Percentiles rank a stretch among this genome's conserved stretches.
Evolutionary conservation across 176 grass and related monocot species (phyloP).

Genomic region (Secale cereale): DNA sequence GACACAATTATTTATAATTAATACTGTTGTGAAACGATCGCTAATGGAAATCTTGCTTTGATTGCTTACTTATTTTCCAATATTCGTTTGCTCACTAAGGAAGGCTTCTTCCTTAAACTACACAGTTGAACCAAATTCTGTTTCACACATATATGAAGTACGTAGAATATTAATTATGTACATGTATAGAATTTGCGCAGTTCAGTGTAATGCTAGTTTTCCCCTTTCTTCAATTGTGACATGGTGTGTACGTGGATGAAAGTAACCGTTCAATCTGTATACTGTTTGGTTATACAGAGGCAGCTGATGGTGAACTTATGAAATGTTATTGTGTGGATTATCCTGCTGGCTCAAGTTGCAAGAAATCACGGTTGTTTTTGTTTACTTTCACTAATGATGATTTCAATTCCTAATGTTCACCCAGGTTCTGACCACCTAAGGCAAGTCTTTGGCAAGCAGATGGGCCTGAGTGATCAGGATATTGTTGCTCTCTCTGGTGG

Average conservation of each 20-base stretch:
- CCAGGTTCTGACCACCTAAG: constrained; percentile 89
- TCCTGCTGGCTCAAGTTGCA: neutral
- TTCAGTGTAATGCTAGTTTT: neutral
- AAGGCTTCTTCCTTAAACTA: neutral
- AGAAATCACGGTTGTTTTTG: neutral
- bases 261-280: neutral
- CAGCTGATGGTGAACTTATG: neutral
- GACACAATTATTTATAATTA: neutral
- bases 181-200: neutral
- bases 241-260: neutral
- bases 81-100: neutral
- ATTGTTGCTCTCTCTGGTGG: constrained; percentile 94
- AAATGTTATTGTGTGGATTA: neutral
- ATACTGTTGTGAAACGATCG: neutral
- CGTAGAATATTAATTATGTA: neutral
- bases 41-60: neutral
- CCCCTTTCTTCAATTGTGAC: neutral
- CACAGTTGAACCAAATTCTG: neutral
- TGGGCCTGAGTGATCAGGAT: constrained; percentile 93
- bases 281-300: neutral
- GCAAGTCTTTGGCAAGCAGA: constrained; percentile 80
- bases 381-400: neutral
- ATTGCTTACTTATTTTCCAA: neutral
- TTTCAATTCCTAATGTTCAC: neutral
- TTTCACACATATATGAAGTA: neutral